phyloP scores from a whole-genome alignment of 305 asterid genomes.

The Solanum hybrid region DNA sequence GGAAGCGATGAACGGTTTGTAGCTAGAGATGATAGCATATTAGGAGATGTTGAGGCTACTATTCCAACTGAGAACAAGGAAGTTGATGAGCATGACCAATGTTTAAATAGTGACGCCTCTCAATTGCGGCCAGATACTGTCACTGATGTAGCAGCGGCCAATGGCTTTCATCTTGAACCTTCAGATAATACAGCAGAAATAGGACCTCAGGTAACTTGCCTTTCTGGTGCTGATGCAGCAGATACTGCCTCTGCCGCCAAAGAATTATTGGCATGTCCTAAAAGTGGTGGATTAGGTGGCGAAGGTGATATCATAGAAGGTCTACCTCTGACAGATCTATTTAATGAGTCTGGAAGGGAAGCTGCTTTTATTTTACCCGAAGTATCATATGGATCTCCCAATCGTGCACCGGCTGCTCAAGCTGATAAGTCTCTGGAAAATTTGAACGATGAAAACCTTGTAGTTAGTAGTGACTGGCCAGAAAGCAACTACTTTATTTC shows the following conservation, averaged over 20 bases:
- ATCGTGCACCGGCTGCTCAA: neutral
- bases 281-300: slow-evolving; percentile 25
- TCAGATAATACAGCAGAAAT: slow-evolving; percentile 27
- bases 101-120: slow-evolving; percentile 17
- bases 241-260: slow-evolving; percentile 14
- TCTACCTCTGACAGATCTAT: slow-evolving; percentile 14
- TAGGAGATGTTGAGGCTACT: slow-evolving; percentile 21
- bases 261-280: slow-evolving; percentile 13
- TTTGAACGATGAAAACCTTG: slow-evolving; percentile 25
- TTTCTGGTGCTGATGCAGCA: slow-evolving; percentile 18
- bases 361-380: slow-evolving; percentile 3
- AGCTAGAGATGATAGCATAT: slow-evolving; percentile 23
- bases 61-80: slow-evolving; percentile 19
- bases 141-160: slow-evolving; percentile 18
- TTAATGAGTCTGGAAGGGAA: slow-evolving; percentile 17
- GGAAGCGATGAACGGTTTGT: slow-evolving; percentile 17
- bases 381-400: slow-evolving; percentile 3
- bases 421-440: slow-evolving; percentile 4
- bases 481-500: slow-evolving; percentile 23
- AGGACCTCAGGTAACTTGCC: slow-evolving; percentile 21
- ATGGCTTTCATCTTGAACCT: slow-evolving; percentile 21
- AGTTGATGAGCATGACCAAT: slow-evolving; percentile 18
- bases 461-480: slow-evolving; percentile 24
- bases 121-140: slow-evolving; percentile 20
- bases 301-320: slow-evolving; percentile 21